Percentiles rank a stretch among this genome's conserved stretches.
These are phyloP conservation scores for Fusarium siculi DNA, from an alignment of 2,329 filamentous ascomycete genomes.

Conservation along the genomic window DNA sequence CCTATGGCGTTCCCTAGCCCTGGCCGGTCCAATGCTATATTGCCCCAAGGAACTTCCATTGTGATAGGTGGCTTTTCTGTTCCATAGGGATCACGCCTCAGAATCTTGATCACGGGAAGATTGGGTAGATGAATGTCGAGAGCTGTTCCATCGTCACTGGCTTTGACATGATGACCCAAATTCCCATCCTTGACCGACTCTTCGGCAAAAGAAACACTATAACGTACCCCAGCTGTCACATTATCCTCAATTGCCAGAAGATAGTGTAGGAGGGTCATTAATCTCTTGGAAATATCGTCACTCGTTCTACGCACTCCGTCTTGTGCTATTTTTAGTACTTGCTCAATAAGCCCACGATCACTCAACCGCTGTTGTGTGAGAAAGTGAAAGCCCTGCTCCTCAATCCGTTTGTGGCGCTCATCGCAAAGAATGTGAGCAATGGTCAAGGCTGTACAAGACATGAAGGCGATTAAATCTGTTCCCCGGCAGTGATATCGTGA, in stretches of 20 bases:
- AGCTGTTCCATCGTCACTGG: constrained; percentile 12
- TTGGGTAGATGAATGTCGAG: constrained; percentile 56
- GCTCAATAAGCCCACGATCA: constrained; percentile 55
- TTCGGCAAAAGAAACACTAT: constrained; percentile 33
- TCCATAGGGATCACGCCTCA: neutral
- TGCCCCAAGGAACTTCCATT: neutral
- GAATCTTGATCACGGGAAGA: constrained; percentile 53
- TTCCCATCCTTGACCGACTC: constrained; percentile 34
- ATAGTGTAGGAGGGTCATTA: constrained; percentile 53
- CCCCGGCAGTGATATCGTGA: constrained; percentile 56
- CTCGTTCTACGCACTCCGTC: constrained; percentile 47
- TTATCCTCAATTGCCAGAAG: constrained; percentile 56
- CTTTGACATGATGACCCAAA: constrained; percentile 24
- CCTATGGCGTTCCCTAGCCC: neutral
- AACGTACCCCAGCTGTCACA: constrained; percentile 43
- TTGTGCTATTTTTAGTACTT: constrained; percentile 50
- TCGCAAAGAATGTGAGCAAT: constrained; percentile 57
- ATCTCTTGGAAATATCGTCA: constrained; percentile 53
- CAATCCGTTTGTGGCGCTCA: constrained; percentile 31
- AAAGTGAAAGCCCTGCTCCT: constrained; percentile 39
- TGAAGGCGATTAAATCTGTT: constrained; percentile 61
- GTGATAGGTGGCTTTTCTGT: neutral
- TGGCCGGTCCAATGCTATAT: neutral
- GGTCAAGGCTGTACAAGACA: constrained; percentile 60
- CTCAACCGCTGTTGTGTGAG: constrained; percentile 54